These are phyloP conservation scores for Xylariaceae sp. DNA, from an alignment of 2,329 filamentous ascomycete species.

Conservation along the genomic window DNA sequence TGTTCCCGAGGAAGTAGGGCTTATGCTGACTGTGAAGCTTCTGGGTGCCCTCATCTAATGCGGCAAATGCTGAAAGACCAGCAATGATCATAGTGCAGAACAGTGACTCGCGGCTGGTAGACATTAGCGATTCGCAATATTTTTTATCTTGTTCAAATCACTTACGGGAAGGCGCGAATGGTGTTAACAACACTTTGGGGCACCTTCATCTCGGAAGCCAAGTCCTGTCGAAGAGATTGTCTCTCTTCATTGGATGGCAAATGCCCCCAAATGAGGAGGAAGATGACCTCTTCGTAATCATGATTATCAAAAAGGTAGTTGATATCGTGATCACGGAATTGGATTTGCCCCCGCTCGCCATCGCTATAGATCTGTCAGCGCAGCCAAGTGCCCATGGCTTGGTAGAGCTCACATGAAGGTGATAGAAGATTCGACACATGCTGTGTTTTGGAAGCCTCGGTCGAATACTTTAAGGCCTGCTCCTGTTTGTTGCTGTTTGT, in stretches of 20 bases:
- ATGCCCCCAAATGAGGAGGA: slow-evolving; percentile 18
- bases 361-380: slow-evolving; percentile 30
- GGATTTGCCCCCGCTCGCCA: slow-evolving; percentile 42
- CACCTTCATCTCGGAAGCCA: slow-evolving; percentile 10
- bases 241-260: slow-evolving; percentile 12
- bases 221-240: background rate
- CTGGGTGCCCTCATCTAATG: slow-evolving; percentile 32
- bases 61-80: slow-evolving; percentile 39
- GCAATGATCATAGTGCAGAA: slow-evolving; percentile 41
- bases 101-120: slow-evolving; percentile 9
- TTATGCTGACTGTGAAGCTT: too few species aligned
- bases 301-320: slow-evolving; percentile 27
- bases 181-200: slow-evolving; percentile 11
- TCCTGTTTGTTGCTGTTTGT: too few species aligned
- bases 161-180: slow-evolving; percentile 21
- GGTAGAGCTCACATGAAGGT: slow-evolving; percentile 35
- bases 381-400: too few species aligned
- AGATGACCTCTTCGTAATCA: slow-evolving; percentile 35
- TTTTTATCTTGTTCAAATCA: background rate
- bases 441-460: slow-evolving; percentile 39
- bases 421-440: slow-evolving; percentile 37
- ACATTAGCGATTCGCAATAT: too few species aligned
- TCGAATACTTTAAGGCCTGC: too few species aligned
- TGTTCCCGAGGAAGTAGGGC: too few species aligned
- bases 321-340: slow-evolving; percentile 43